Evolutionary conservation across 225 moss, liverwort and hornwort species (phyloP).

Genomic region (Physcomitrellopsis africana): DNA sequence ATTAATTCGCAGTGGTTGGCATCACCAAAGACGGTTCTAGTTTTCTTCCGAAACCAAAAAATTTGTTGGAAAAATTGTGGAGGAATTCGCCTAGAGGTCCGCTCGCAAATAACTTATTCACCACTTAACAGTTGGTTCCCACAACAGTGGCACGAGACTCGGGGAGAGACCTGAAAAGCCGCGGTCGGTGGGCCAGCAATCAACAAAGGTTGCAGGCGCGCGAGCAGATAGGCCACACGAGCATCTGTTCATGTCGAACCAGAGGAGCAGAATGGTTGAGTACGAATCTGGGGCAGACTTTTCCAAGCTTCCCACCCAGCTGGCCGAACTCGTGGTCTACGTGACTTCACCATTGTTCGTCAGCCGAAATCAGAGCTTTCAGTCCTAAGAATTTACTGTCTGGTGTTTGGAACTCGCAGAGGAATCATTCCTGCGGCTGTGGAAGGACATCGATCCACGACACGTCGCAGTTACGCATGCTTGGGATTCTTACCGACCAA

Average conservation of each 20-base stretch:
- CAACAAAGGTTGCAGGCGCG: neutral
- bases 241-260: neutral
- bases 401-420: neutral
- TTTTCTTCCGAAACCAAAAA: no score
- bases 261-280: conserved; percentile 24
- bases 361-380: neutral
- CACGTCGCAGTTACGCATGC: neutral
- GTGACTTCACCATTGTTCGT: neutral
- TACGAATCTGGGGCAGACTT: conserved; percentile 21
- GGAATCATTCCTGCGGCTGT: neutral
- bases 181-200: neutral
- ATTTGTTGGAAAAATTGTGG: neutral
- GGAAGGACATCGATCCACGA: conserved; percentile 12
- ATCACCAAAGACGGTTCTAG: neutral
- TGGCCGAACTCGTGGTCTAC: conserved; percentile 8
- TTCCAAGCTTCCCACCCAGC: neutral
- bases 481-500: neutral
- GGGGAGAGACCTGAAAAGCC: neutral
- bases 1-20: neutral
- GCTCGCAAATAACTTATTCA: neutral
- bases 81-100: no score
- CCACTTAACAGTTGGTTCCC: conserved; percentile 3
- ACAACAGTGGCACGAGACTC: conserved; percentile 9
- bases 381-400: neutral
- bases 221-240: neutral